These are phyloP conservation scores for Nasturtium officinale DNA, from an alignment of 345 rosid genomes.

Conservation along the genomic window DNA sequence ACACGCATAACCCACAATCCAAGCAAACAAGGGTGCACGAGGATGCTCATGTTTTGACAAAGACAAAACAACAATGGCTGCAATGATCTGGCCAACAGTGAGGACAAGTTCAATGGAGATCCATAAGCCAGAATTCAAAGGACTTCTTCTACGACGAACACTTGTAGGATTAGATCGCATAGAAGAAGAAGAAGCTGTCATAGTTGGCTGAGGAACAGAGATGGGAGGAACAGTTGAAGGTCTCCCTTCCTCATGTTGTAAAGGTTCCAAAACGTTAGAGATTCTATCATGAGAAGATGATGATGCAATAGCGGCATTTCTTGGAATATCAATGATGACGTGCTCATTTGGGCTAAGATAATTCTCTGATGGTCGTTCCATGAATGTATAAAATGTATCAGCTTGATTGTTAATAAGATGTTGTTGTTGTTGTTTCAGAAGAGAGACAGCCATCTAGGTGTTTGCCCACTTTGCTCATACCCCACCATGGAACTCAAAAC, in stretches of 20 bases:
- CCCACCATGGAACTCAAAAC: constrained; percentile 18
- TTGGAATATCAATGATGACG: constrained; percentile 63
- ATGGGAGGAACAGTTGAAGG: constrained; percentile 47
- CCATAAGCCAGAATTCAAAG: constrained; percentile 91
- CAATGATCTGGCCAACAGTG: constrained; percentile 86
- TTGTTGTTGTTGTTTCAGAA: constrained; percentile 47
- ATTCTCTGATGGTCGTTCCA: constrained; percentile 68
- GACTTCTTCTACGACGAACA: constrained; percentile 81
- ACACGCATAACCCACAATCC: constrained; percentile 91
- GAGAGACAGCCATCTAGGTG: constrained; percentile 81
- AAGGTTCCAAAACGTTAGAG: constrained; percentile 56
- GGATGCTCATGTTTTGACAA: constrained; percentile 81
- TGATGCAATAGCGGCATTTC: constrained; percentile 43
- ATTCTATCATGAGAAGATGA: constrained; percentile 61
- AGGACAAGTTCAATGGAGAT: constrained; percentile 79
- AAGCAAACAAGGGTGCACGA: constrained; percentile 69
- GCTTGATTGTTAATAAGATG: constrained; percentile 47
- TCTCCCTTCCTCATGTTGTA: constrained; percentile 59
- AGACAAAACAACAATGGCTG: constrained; percentile 75
- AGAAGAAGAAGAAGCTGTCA: constrained; percentile 44
- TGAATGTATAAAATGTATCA: constrained; percentile 58
- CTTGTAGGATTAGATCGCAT: constrained; percentile 60
- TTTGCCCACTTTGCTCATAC: constrained; percentile 25
- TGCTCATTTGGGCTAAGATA: constrained; percentile 55
- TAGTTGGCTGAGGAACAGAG: constrained; percentile 50